Evolutionary conservation across 352 stramenopile species (phyloP).

Genomic region (Globisporangium ultimum): DNA sequence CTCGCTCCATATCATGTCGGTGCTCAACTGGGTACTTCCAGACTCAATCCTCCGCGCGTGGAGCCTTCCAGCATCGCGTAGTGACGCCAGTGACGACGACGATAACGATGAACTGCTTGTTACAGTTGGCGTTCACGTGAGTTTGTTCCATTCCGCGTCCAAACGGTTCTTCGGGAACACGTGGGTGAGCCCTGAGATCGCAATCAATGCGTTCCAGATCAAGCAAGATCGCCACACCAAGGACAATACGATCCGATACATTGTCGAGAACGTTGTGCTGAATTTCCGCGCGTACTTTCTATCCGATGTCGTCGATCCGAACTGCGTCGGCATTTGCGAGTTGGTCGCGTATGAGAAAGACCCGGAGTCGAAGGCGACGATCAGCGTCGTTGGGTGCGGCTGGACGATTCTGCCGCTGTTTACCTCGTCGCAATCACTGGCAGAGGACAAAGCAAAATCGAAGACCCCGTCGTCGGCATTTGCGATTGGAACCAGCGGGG

Average conservation of each 20-base stretch:
- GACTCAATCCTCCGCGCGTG: slow-evolving; percentile 33
- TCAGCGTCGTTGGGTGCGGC: slow-evolving; percentile 81
- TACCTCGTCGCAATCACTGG: slow-evolving; percentile 21
- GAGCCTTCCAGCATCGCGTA: slow-evolving; percentile 2
- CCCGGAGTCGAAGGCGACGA: slow-evolving; percentile 63
- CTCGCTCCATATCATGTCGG: slow-evolving; percentile 61
- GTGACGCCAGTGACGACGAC: slow-evolving; percentile 25
- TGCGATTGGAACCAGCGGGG: slow-evolving; percentile 27
- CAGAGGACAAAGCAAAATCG: slow-evolving; percentile 6
- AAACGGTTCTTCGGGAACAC: slow-evolving; percentile 93
- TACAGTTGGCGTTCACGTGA: slow-evolving; percentile 79
- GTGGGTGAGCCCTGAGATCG: slow-evolving; percentile 76
- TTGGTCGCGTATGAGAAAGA: slow-evolving; percentile 90
- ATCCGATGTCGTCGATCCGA: slow-evolving; percentile 83
- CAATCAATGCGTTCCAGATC: slow-evolving; percentile 45
- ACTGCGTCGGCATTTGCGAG: slow-evolving; percentile 91
- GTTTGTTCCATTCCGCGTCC: slow-evolving; percentile 82
- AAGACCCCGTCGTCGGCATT: slow-evolving; percentile 24
- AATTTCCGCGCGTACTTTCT: slow-evolving; percentile 83
- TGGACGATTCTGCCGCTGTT: slow-evolving; percentile 93
- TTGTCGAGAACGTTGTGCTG: slow-evolving; percentile 49
- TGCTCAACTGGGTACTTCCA: slow-evolving; percentile 64
- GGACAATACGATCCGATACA: slow-evolving; percentile 40
- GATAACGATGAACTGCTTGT: slow-evolving; percentile 49
- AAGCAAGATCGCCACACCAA: slow-evolving; percentile 42